These are phyloP conservation scores for Alternaria gaisen DNA, from an alignment of 2,329 filamentous ascomycete genomes.

Conservation along the genomic window DNA sequence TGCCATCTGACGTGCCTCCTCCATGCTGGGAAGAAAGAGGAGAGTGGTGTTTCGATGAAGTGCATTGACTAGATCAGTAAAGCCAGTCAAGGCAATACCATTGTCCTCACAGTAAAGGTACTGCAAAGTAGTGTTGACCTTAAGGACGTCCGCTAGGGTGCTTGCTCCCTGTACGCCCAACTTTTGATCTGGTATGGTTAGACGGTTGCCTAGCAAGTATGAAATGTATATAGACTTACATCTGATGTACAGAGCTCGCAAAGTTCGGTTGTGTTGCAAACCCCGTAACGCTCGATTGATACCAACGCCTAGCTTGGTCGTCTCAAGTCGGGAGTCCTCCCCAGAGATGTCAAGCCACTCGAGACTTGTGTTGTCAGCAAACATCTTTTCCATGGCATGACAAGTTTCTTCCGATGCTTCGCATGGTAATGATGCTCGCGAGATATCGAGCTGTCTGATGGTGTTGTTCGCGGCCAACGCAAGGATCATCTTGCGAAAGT, in stretches of 20 bases:
- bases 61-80: slow-evolving; percentile 73
- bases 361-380: slow-evolving; percentile 72
- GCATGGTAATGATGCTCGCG: slow-evolving; percentile 73
- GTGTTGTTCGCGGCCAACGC: slow-evolving; percentile 70
- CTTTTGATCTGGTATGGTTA: slow-evolving; percentile 63
- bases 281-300: slow-evolving; percentile 72
- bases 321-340: slow-evolving; percentile 75
- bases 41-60: slow-evolving; percentile 71
- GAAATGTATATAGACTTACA: slow-evolving; percentile 34
- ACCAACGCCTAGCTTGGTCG: slow-evolving; percentile 72
- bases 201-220: background rate
- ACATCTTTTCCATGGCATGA: slow-evolving; percentile 68
- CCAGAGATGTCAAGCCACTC: slow-evolving; percentile 75
- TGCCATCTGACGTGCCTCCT: slow-evolving; percentile 67
- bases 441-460: slow-evolving; percentile 72
- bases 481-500: slow-evolving; percentile 70
- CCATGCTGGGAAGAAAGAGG: slow-evolving; percentile 69
- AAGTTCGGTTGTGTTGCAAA: slow-evolving; percentile 68
- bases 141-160: slow-evolving; percentile 73
- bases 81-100: slow-evolving; percentile 74
- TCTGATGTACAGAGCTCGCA: slow-evolving; percentile 71
- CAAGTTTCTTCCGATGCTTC: slow-evolving; percentile 74
- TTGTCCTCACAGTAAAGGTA: slow-evolving; percentile 78
- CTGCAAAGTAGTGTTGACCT: slow-evolving; percentile 68
- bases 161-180: slow-evolving; percentile 74